phyloP scores from a whole-genome alignment of 75 land plant genomes.

The Cryptomeria japonica region DNA sequence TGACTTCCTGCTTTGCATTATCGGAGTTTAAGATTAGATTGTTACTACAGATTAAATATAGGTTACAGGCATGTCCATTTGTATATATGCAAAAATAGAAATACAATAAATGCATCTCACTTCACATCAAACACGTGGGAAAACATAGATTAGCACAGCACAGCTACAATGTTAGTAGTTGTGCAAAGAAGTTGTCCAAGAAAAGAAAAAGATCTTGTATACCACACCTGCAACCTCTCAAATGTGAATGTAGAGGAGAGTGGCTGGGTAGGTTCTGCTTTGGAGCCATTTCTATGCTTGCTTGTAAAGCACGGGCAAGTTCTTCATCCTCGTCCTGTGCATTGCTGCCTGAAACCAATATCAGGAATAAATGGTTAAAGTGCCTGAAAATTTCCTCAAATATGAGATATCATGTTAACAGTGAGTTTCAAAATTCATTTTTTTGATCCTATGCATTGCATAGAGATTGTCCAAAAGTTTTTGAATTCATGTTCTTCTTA shows the following conservation, averaged over 20 bases:
- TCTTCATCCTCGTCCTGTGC: constrained; percentile 60
- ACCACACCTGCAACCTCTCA: constrained; percentile 28
- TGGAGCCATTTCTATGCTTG: constrained; percentile 43
- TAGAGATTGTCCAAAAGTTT: neutral
- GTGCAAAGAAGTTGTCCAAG: neutral
- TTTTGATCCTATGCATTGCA: neutral
- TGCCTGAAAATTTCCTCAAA: neutral
- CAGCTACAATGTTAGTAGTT: neutral
- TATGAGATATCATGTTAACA: neutral
- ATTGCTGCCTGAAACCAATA: constrained; percentile 26
- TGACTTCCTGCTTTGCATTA: neutral
- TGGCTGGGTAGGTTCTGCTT: constrained; percentile 18
- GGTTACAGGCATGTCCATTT: neutral
- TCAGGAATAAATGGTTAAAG: neutral
- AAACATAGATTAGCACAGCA: neutral
- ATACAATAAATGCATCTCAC: neutral
- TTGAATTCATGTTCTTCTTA: neutral
- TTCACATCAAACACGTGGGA: neutral
- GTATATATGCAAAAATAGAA: neutral
- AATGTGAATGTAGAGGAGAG: constrained; percentile 20
- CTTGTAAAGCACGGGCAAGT: constrained; percentile 63
- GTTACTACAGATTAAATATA: neutral
- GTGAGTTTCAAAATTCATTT: neutral
- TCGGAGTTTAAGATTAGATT: neutral
- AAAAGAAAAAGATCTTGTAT: neutral